Evolutionary conservation across 805 yeast species (phyloP), one percentile per base, ranked within the genome.

Genomic region (Candida insectorum): DNA sequence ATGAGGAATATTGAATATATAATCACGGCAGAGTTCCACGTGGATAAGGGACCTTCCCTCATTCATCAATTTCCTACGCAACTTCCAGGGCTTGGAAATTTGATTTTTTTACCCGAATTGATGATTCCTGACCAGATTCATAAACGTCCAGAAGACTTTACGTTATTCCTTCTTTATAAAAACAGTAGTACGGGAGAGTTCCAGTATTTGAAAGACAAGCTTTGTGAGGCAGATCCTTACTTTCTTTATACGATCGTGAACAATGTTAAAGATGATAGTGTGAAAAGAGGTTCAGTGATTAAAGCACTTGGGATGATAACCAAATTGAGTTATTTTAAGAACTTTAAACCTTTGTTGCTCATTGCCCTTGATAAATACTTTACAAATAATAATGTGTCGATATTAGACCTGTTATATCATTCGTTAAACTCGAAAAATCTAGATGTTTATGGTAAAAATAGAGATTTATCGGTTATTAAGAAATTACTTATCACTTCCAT

Each of bases 11-110:
- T 75, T 11, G 74, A 73, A 33, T 81, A 69, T 48, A 68, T 82
- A 15, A 47, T 86, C 20, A 70, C 87, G 5, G 84, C 91, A 1
- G 89, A 84, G 57, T 88, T 87, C 54, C 93, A 87, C 52, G 77
- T 81, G 42, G 81, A 75, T 47, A 66, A 76, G 34, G 96, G 96
- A 0, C 81, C 93, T 0, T 63, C 74, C 4, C 58, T 87, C 20
- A 64, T 65, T 33, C 73, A 74, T 43, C 88, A 81, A 55, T 31
- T 65, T 33, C 62, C 62, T 2, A 24, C 33, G 14, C 39, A 45
- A 14, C 41, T 61, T 5, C 67, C 68, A 1, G 73, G 69, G 14
- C 36, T 53, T 21, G 34, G 39, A 57, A 73, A 50, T 31, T 47
- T 67, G 28, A 46, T 51, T 24, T 56, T 60, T 31, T 45, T 73